Evolutionary conservation across 352 stramenopile genomes (phyloP).

Genomic region (Pythium dissotocum): DNA sequence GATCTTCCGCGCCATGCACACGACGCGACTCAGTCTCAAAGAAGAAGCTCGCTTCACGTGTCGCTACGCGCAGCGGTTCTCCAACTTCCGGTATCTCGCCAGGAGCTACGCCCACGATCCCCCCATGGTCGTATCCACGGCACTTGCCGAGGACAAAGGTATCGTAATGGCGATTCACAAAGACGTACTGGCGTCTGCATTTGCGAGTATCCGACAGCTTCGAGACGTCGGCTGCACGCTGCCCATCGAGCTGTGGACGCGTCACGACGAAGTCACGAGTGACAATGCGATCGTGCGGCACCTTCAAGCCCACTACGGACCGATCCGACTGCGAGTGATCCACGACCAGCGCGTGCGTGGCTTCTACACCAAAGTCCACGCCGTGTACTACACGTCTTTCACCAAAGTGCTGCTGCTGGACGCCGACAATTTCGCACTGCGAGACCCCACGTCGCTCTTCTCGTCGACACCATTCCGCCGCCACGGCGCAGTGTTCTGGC

Average conservation of each 20-base stretch:
- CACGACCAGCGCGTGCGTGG: slow-evolving; percentile 23
- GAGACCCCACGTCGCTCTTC: slow-evolving; percentile 33
- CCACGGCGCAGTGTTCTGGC: slow-evolving; percentile 40
- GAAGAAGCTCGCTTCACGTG: slow-evolving; percentile 72
- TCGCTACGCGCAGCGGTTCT: slow-evolving; percentile 56
- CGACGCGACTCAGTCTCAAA: slow-evolving; percentile 60
- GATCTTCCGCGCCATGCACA: slow-evolving; percentile 66
- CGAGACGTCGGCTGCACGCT: slow-evolving; percentile 29
- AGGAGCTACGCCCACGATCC: slow-evolving; percentile 58
- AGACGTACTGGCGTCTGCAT: slow-evolving; percentile 26
- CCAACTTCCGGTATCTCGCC: slow-evolving; percentile 50
- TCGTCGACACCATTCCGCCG: slow-evolving; percentile 18
- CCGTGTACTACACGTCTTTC: slow-evolving; percentile 39
- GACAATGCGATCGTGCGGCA: slow-evolving; percentile 27
- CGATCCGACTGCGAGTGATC: slow-evolving; percentile 31
- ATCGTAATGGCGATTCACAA: slow-evolving; percentile 45
- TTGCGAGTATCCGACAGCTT: slow-evolving; percentile 31
- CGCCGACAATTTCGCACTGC: slow-evolving; percentile 37
- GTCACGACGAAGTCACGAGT: slow-evolving; percentile 26
- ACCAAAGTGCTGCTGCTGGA: slow-evolving; percentile 34
- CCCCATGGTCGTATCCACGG: slow-evolving; percentile 30
- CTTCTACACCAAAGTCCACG: slow-evolving; percentile 39
- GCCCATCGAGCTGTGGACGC: slow-evolving; percentile 37
- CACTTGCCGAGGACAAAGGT: neutral
- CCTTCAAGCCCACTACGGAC: slow-evolving; percentile 25